These are phyloP conservation scores for Fusarium citri DNA, from an alignment of 2,329 filamentous ascomycete genomes.

Conservation along the genomic window DNA sequence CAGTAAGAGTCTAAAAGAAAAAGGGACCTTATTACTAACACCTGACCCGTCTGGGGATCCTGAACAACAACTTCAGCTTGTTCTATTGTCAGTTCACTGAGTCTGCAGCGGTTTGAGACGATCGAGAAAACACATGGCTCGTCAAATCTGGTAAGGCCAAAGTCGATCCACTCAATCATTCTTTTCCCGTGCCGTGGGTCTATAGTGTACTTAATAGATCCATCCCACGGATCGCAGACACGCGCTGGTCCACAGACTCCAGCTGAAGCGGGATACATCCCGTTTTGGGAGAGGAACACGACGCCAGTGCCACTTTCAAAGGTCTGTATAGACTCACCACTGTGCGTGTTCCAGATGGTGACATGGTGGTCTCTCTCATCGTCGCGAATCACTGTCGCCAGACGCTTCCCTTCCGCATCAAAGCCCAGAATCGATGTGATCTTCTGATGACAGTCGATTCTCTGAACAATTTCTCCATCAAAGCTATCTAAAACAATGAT, in stretches of 20 bases:
- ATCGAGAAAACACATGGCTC: neutral
- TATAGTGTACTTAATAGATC: rapidly evolving
- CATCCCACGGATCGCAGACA: neutral
- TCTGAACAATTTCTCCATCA: too few relatives aligned
- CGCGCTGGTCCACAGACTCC: rapidly evolving
- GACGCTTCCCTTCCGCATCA: too few relatives aligned
- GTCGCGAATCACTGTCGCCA: too few relatives aligned
- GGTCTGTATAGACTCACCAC: rapidly evolving
- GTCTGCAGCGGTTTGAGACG: too few relatives aligned
- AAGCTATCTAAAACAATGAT: too few relatives aligned
- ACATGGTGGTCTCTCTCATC: too few relatives aligned
- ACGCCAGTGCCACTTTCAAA: too few relatives aligned
- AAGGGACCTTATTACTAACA: neutral
- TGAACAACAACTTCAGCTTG: rapidly evolving
- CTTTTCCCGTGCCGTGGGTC: neutral
- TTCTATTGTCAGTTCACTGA: too few relatives aligned
- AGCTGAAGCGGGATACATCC: rapidly evolving
- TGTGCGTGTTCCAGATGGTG: too few relatives aligned
- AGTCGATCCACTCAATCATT: rapidly evolving
- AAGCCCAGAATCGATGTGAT: too few relatives aligned
- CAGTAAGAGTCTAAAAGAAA: rapidly evolving
- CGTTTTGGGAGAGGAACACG: neutral
- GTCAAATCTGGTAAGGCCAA: rapidly evolving
- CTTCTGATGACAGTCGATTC: rapidly evolving
- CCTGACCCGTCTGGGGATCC: neutral